Evolutionary conservation across 345 rosid species (phyloP).

Genomic region (Lumnitzera racemosa): DNA sequence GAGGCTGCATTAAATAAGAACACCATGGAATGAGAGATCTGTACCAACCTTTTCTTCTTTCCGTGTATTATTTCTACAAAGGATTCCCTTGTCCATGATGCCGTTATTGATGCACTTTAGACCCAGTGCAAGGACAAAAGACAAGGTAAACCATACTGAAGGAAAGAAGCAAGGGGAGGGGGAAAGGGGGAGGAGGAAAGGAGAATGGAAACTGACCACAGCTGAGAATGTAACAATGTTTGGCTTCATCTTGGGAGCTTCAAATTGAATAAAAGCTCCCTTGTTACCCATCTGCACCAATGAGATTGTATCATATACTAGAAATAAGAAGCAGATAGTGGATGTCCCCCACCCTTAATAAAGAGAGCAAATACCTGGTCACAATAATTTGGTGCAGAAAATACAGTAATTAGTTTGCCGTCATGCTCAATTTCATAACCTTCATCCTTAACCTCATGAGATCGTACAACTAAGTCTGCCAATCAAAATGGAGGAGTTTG

Average conservation of each 20-base stretch:
- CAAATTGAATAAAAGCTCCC: conserved; percentile 91
- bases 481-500: conserved; percentile 10
- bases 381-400: conserved; percentile 98
- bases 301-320: background rate
- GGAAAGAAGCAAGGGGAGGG: background rate
- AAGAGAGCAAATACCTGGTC: conserved; percentile 60
- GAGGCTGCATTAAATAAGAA: conserved; percentile 52
- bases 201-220: conserved; percentile 56
- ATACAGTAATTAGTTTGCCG: conserved; percentile 92
- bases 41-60: background rate
- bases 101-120: no score
- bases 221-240: conserved; percentile 87
- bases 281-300: conserved; percentile 93
- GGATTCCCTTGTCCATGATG: no score
- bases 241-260: conserved; percentile 90
- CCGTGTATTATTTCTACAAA: no score
- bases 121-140: background rate
- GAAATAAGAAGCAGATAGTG: background rate
- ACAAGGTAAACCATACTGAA: background rate
- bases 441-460: conserved; percentile 98
- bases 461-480: conserved; percentile 78
- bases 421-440: conserved; percentile 97
- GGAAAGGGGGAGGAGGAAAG: background rate
- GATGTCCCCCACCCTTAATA: background rate
- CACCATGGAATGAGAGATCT: background rate